phyloP scores from a whole-genome alignment of 768 basidiomycete genomes.

The Boletus subcaerulescens region DNA sequence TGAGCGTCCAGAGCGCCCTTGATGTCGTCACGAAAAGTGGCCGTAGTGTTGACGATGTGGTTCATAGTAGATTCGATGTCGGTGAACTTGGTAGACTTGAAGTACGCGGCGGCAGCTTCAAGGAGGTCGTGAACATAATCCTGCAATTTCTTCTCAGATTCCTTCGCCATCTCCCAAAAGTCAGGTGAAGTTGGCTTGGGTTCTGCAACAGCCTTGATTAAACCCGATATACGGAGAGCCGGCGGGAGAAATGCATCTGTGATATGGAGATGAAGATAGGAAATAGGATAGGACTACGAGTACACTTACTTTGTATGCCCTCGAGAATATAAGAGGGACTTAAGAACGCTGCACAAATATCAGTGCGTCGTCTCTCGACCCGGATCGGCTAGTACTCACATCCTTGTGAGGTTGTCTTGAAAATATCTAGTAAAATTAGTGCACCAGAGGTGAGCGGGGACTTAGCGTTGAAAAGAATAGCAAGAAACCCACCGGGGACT shows the following conservation, averaged over 20 bases:
- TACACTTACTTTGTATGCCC: neutral
- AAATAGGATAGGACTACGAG: neutral
- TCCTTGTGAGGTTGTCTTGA: neutral
- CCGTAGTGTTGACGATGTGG: constrained; percentile 5
- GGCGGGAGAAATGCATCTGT: neutral
- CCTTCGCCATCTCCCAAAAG: constrained; percentile 11
- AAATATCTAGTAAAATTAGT: neutral
- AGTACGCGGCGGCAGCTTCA: neutral
- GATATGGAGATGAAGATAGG: neutral
- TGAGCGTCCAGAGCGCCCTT: constrained; percentile 2
- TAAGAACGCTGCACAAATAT: neutral
- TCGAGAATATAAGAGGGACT: neutral
- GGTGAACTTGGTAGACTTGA: constrained; percentile 1
- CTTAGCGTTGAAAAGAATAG: neutral
- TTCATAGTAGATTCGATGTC: constrained; percentile 3
- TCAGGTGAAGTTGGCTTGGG: neutral
- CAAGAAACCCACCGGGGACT: neutral
- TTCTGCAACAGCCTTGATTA: neutral
- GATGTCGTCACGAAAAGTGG: constrained; percentile 9
- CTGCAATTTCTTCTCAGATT: neutral
- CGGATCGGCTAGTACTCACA: neutral
- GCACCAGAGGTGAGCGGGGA: neutral
- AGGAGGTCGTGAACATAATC: constrained; percentile 10
- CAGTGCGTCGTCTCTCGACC: neutral
- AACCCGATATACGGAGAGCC: neutral